Base-by-base conservation (phyloP, 768 basidiomycete species). In the button mushroom (Agaricus bisporus) region DNA sequence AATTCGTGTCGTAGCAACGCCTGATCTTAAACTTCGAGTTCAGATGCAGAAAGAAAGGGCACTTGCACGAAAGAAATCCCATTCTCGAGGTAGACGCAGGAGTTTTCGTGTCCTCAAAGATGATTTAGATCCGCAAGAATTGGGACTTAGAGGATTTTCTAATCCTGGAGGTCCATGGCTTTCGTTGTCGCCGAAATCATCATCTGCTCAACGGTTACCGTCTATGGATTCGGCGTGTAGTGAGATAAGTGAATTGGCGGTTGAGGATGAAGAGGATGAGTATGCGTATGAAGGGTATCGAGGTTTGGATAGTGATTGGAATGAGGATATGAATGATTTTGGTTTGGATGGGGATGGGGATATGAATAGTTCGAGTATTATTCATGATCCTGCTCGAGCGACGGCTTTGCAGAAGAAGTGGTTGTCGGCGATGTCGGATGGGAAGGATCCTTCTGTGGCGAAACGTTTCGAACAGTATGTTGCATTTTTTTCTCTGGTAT, bases 351-450 rank as follows among this genome's bases (percentile, higher is more conserved):
- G 73, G 20, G 57, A 73, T 4, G 78, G 79, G 48, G 76, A 80
- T 58, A 69, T 74, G 44, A 59, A 76, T 29, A 65, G 66, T 51
- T 74, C 83, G 5, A 80, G 86, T 3, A 82, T 95, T 68, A 91
- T 95, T 42, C 75, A 78, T 53, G 88, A 92, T 67, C 94, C 94
- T 18, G 86, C 83, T 1, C 76, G 84, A 41, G 93, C 93, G 15
- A 91, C 85, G 15, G 79, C 86, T 17, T 67, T 85, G 54, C 85
- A 95, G 68, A 77, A 86, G 44, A 77, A 81, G 49, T 95, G 93
- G 92, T 71, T 97, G 51, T 77, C 82, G n/a, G 87, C 85, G n/a
- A 97, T 98, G 83, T 86, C 86, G 2, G 84, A 88, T 28, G 86
- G 85, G 1, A 91, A 88, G 66, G 86, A 90, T 46, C 76, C 81